A percentile compares a stretch with the other conserved stretches of the same genome.
Conservation (phyloP, 2,329 filamentous ascomycete species). For the Fusarium sp. region DNA sequence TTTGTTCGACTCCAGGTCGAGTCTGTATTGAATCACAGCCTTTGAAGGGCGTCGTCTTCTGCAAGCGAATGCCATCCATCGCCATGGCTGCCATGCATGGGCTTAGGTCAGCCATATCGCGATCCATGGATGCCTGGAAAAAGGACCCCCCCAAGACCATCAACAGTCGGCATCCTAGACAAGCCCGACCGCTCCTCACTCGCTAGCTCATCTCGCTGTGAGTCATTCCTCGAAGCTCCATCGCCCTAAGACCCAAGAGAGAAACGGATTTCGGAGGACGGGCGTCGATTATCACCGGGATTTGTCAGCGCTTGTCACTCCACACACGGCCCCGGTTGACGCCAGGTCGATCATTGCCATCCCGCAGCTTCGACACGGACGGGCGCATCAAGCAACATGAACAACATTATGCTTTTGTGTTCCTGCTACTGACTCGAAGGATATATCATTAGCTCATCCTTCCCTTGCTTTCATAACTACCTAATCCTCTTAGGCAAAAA, state of each 20-base stretch:
- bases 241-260: neutral
- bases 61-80: neutral
- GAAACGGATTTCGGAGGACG: conserved; percentile 37
- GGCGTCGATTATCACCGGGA: conserved; percentile 31
- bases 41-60: neutral
- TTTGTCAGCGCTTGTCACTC: conserved; percentile 40
- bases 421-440: neutral
- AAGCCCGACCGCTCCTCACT: neutral
- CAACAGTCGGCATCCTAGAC: neutral
- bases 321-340: conserved; percentile 9
- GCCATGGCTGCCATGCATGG: neutral
- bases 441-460: conserved; percentile 11
- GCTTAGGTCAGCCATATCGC: conserved; percentile 2
- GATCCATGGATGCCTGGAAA: neutral
- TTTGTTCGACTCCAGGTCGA: neutral
- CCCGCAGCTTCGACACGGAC: neutral
- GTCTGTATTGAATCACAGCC: neutral
- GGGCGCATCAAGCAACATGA: neutral
- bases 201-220: conserved; percentile 13
- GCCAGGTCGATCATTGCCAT: conserved; percentile 1
- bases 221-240: conserved; percentile 25
- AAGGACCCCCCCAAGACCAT: neutral
- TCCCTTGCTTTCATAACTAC: conserved; percentile 1
- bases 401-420: neutral
- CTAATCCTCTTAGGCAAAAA: neutral